phyloP scores from a whole-genome alignment of 129 eudicot genomes.

The Flaveria linearis region DNA sequence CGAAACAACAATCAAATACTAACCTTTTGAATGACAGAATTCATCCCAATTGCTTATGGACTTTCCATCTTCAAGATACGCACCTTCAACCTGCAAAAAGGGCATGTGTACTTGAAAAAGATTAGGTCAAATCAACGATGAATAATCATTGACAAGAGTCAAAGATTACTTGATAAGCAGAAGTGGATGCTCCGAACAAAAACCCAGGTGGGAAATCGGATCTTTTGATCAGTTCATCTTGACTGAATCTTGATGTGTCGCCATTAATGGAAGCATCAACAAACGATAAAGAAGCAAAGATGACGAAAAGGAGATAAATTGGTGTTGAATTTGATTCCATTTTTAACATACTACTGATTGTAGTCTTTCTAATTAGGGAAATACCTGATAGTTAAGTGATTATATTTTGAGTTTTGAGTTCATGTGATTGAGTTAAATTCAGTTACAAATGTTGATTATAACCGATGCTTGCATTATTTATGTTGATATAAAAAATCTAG shows the following conservation, averaged over 20 bases:
- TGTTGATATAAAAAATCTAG: too few species aligned
- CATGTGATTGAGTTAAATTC: too few species aligned
- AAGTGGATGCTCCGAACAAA: constrained; percentile 82
- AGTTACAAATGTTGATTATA: too few species aligned
- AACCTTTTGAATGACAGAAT: constrained; percentile 41
- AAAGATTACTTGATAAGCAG: constrained; percentile 72
- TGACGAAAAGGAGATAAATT: constrained; percentile 6
- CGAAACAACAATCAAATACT: background rate
- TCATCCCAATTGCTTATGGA: constrained; percentile 74
- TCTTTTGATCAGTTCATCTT: constrained; percentile 33
- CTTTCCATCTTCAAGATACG: constrained; percentile 79
- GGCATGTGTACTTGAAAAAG: background rate
- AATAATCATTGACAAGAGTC: background rate
- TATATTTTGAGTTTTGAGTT: too few species aligned
- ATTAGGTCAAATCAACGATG: background rate
- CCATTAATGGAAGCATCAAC: constrained; percentile 35
- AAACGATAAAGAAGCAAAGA: constrained; percentile 17
- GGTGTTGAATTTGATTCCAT: constrained; percentile 10
- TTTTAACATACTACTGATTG: background rate
- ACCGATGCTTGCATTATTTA: too few species aligned
- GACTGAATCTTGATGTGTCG: constrained; percentile 15
- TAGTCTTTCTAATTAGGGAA: background rate
- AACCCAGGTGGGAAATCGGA: constrained; percentile 73
- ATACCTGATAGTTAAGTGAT: background rate
- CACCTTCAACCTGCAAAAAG: constrained; percentile 75